A percentile compares a stretch with the other conserved stretches of the same genome.
These are phyloP conservation scores for Rhipidocladum racemiflorum DNA, from an alignment of 176 grass and related monocot genomes.

Conservation along the genomic window DNA sequence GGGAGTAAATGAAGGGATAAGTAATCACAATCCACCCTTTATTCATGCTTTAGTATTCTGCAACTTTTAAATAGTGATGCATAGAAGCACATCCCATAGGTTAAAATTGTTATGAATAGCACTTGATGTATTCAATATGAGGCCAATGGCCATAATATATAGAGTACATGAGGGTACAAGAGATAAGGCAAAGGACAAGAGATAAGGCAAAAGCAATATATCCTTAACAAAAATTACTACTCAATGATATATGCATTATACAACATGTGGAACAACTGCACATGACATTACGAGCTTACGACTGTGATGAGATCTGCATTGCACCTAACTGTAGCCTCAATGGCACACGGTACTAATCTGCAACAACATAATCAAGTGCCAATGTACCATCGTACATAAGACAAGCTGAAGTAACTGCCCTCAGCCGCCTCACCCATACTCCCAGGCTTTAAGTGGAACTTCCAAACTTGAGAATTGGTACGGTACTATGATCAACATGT, in stretches of 20 bases:
- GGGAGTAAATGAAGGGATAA: too few species aligned
- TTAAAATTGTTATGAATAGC: too few species aligned
- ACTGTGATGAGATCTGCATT: slow-evolving; percentile 4
- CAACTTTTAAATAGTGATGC: too few species aligned
- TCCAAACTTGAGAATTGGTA: background rate
- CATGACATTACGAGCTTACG: background rate
- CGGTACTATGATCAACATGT: background rate
- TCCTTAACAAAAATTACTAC: too few species aligned
- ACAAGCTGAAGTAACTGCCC: background rate
- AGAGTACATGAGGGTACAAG: too few species aligned
- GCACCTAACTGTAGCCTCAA: slow-evolving; percentile 25
- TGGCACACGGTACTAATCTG: slow-evolving; percentile 24
- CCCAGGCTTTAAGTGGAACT: background rate
- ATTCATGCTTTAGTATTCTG: too few species aligned
- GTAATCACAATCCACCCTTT: too few species aligned
- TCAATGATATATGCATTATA: background rate
- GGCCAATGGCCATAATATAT: too few species aligned
- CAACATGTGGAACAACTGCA: background rate
- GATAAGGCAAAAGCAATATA: too few species aligned
- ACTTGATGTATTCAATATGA: too few species aligned
- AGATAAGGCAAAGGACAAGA: too few species aligned
- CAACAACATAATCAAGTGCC: slow-evolving; percentile 14
- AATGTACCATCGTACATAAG: background rate
- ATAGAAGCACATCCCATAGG: too few species aligned
- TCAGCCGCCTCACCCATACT: background rate